Base-by-base conservation (phyloP, 169 alveolate species). In the Eimeria acervulina region DNA sequence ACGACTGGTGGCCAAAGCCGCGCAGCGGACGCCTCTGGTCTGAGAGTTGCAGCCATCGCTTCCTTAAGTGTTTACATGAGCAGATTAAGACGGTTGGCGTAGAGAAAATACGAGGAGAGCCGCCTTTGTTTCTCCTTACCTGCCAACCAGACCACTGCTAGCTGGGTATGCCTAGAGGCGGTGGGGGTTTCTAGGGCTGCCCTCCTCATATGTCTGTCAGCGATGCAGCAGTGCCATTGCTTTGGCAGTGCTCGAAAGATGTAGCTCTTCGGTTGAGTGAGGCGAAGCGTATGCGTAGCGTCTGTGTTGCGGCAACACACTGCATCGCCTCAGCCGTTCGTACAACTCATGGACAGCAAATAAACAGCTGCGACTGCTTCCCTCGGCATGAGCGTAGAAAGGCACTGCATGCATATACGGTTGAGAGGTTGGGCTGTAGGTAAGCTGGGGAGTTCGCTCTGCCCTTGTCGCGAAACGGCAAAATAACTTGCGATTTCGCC, bases 1-100 rank as follows among this genome's bases (percentile, higher is more conserved):
- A 81, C 61, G 90, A 44, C 90, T 42, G 90, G 61, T 47, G 70
- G 90, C 61, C 26, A 81, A 81, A 81, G 63, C 38, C 66, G 90
- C 90, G 44, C 40, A 28, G 90, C 90, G 66, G 61, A 81, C 68
- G 61, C 90, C 44, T 70, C 19, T 47, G 40, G 90, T 51, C 70
- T 81, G 90, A 81, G 44, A 42, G 90, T 81, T 52, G 90, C 70
- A 5, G 55, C 36, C 38, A 74, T 68, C 44, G 40, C 78, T 44
- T 31, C 44, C 44, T 31, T 42, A 7, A 63, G 8, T 59, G n/a
- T 7, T 1, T n/a, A 15, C 36, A 26, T 6, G 74, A 36, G 74
- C 17, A 63, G 6, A 17, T 6, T 7, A 63, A 63, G 10, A 63
- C 26, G 21, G 36, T 21, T 63, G 74, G 38, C 31, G 44, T 68